Evolutionary conservation across 306 rosid species (phyloP).

Genomic region (Vigna mungo): DNA sequence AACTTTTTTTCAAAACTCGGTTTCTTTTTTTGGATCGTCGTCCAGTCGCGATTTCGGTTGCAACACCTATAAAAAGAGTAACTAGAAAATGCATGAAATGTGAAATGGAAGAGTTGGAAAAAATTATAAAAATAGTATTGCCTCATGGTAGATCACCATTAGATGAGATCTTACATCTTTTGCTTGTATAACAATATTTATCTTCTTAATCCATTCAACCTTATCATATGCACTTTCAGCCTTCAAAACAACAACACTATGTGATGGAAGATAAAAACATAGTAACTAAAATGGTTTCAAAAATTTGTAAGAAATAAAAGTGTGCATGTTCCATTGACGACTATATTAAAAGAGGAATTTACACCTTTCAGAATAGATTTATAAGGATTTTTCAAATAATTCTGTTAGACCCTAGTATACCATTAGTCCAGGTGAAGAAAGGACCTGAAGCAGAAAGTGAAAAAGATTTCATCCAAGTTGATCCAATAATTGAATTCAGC

Average conservation of each 20-base stretch:
- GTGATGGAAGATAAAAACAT: conserved; percentile 64
- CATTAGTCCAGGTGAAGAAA: too few relatives aligned
- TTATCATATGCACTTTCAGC: conserved; percentile 67
- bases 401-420: too few relatives aligned
- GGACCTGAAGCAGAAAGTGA: too few relatives aligned
- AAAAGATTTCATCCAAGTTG: too few relatives aligned
- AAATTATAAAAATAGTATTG: conserved; percentile 40
- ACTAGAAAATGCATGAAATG: conserved; percentile 36
- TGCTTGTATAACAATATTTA: conserved; percentile 68
- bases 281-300: conserved; percentile 6
- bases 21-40: too few relatives aligned
- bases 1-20: too few relatives aligned
- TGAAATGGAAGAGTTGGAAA: conserved; percentile 26
- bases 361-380: conserved; percentile 76
- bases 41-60: too few relatives aligned
- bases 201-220: too few relatives aligned
- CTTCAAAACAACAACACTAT: conserved; percentile 81
- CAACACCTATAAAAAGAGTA: too few relatives aligned
- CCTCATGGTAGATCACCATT: conserved; percentile 75
- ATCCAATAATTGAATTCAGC: too few relatives aligned
- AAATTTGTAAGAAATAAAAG: not conserved
- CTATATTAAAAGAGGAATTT: conserved; percentile 12
- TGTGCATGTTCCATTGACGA: conserved; percentile 2
- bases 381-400: too few relatives aligned
- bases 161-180: conserved; percentile 70